These are phyloP conservation scores for Uronychia setigera DNA, from an alignment of 73 alveolate species.

Conservation along the genomic window DNA sequence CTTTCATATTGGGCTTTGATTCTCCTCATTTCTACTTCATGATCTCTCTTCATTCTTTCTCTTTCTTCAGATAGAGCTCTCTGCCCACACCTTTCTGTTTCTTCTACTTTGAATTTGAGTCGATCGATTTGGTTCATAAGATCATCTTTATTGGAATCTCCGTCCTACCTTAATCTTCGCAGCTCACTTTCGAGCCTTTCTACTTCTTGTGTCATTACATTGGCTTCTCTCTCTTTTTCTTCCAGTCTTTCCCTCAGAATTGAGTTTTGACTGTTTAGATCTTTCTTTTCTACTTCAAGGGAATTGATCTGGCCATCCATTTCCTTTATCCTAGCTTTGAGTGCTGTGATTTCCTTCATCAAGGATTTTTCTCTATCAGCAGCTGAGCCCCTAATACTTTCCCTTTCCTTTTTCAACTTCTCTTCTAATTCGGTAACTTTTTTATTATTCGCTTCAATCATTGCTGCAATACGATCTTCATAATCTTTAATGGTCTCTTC, in stretches of 20 bases:
- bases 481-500: constrained; percentile 41
- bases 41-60: constrained; percentile 19
- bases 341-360: constrained; percentile 43
- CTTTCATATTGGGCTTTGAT: constrained; percentile 33
- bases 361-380: constrained; percentile 44
- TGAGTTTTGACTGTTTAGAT: background rate
- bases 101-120: constrained; percentile 26
- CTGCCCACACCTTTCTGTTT: background rate
- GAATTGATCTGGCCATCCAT: constrained; percentile 3
- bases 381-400: constrained; percentile 42
- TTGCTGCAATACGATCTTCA: constrained; percentile 21
- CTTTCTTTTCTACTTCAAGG: constrained; percentile 1
- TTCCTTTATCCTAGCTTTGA: constrained; percentile 11
- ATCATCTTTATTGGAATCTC: background rate
- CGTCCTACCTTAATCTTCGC: background rate
- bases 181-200: constrained; percentile 1
- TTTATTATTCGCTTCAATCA: constrained; percentile 10
- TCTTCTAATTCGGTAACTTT: constrained; percentile 40
- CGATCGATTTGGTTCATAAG: constrained; percentile 42
- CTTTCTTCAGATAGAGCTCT: constrained; percentile 12
- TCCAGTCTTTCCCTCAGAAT: background rate
- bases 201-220: background rate
- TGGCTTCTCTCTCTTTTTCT: constrained; percentile 13
- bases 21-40: constrained; percentile 21
- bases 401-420: constrained; percentile 45